These are phyloP conservation scores for Senecio squalidus DNA, from an alignment of 140 eudicot genomes.

Conservation along the genomic window DNA sequence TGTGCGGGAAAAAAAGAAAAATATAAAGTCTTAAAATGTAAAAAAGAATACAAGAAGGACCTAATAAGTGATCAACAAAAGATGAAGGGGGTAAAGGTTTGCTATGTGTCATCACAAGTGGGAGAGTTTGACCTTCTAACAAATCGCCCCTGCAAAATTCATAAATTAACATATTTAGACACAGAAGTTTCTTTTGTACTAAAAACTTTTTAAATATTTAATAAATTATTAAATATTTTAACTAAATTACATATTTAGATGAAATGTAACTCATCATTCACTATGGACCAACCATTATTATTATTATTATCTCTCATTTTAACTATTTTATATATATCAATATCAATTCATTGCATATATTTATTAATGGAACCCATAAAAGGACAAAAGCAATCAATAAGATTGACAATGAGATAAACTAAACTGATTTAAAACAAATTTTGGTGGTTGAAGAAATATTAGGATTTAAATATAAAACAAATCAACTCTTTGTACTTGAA, in stretches of 20 bases:
- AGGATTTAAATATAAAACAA: background rate
- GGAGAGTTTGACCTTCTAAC: conserved; percentile 28
- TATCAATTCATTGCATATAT: no score
- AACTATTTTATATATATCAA: no score
- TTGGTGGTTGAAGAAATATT: no score
- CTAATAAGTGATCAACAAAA: conserved; percentile 3
- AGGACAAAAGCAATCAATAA: conserved; percentile 10
- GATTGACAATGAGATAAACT: conserved; percentile 15
- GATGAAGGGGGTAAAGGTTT: conserved; percentile 1
- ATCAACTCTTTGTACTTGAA: background rate
- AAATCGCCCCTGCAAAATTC: conserved; percentile 34
- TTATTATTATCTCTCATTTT: background rate
- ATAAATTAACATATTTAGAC: conserved; percentile 1
- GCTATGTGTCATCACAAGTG: conserved; percentile 17
- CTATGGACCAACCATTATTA: conserved; percentile 7
- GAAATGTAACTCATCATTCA: background rate
- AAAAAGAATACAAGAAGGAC: conserved; percentile 9
- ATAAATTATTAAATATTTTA: background rate
- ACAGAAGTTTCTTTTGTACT: background rate
- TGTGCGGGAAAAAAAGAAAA: conserved; percentile 9
- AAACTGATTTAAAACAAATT: no score
- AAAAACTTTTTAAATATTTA: background rate
- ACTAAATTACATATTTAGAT: background rate
- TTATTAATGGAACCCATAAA: conserved; percentile 11
- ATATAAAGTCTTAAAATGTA: conserved; percentile 9